phyloP scores from a whole-genome alignment of 805 yeast species.

The Teunomyces gatunensis region DNA sequence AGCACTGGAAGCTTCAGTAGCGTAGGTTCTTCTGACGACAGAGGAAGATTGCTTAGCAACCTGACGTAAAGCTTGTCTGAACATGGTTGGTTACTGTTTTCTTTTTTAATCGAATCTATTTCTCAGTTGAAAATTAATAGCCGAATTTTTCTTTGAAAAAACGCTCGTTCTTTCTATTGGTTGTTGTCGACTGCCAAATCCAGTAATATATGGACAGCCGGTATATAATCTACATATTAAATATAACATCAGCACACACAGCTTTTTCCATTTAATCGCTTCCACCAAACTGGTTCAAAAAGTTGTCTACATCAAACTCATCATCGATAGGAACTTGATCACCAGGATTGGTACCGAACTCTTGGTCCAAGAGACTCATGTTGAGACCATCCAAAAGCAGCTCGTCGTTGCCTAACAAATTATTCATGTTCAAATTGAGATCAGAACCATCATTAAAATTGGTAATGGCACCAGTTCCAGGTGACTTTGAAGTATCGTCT shows the following conservation, averaged over 20 bases:
- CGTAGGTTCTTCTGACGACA: conserved; percentile 78
- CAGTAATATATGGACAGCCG: conserved; percentile 15
- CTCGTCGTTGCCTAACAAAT: conserved; percentile 37
- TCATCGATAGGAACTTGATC: conserved; percentile 27
- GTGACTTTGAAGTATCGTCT: conserved; percentile 5
- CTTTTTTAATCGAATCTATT: not conserved
- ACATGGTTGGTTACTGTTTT: conserved; percentile 38
- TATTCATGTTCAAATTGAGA: conserved; percentile 31
- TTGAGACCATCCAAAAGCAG: conserved; percentile 43
- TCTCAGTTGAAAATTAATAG: not conserved
- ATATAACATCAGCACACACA: no score
- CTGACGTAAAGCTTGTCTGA: conserved; percentile 63
- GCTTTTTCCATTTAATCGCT: not conserved
- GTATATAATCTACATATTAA: not conserved
- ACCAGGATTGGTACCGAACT: conserved; percentile 16
- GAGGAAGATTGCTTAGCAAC: conserved; percentile 55
- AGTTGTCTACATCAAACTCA: conserved; percentile 45
- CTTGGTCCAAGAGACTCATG: conserved; percentile 38
- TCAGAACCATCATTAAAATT: conserved; percentile 6
- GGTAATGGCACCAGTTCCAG: not conserved
- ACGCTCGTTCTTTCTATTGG: conserved; percentile 30
- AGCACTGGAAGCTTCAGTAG: conserved; percentile 66
- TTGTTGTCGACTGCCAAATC: conserved; percentile 25
- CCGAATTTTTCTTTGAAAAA: conserved; percentile 3
- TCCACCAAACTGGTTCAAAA: conserved; percentile 41